Base-by-base conservation (phyloP, 805 yeast genomes). In the Kodamaea laetipori region DNA sequence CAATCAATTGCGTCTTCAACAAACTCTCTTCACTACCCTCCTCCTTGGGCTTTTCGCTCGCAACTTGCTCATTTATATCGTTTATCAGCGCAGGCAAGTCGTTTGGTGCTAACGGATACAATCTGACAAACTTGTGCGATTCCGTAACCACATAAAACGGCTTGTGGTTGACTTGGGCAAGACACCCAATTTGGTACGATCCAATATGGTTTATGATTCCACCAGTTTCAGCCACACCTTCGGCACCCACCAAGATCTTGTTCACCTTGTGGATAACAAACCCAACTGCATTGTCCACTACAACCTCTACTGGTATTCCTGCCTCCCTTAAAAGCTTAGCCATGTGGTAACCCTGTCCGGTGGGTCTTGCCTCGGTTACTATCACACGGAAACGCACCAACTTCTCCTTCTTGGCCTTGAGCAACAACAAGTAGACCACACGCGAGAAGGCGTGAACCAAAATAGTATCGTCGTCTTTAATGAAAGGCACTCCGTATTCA, bases 171-270 rank as follows among this genome's bases (percentile, higher is more conserved):
- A 85, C 82, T 54, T 86, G 84, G 2, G 98, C 96, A 46, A 94
- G 69, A 36, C 94, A 92, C 30, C 97, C 97, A 38, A 92, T 84
- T 58, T 94, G 97, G 64, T 88, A 94, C 1, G 96, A 84, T 4
- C 99, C 99, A 49, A 94, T 83, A 53, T 86, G 90, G 65, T 94
- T 94, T 53, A 94, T 92, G 37, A 95, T 89, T 25, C 99, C 99
- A 44, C 99, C 99, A 61, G 95, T 85, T 69, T 94, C 99, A 3
- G 96, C 96, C 3, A 94, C 99, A 53, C 99, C 99, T 66, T 94
- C 99, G 1, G 99, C 99, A 43, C 99, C 99, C 52, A 94, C 94
- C 51, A 94, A 78, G 4, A 94, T 86, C 64, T 94, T 92, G 67
- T 92, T 95, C 10, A 90, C 90, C 62, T 86, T 86, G 62, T 89